Evolutionary conservation across 345 rosid genomes (phyloP), one percentile per base, ranked within the genome.

Genomic region (Corchorus olitorius): DNA sequence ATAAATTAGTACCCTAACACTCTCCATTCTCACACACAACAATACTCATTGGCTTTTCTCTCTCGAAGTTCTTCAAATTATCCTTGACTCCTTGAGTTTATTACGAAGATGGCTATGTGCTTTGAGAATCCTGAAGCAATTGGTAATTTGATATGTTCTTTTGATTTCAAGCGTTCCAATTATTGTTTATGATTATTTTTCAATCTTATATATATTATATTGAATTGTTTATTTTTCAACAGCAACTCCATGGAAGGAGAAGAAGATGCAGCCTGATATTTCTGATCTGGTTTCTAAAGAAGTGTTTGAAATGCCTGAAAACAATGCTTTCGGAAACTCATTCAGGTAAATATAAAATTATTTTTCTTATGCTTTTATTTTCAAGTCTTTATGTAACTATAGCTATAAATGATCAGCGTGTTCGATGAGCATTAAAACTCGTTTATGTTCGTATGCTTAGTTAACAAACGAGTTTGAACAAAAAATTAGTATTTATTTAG

Each of bases 301-400:
- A 74, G 82, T 64, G 54, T 83, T 85, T 6, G 77, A 75, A 48
- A 76, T 79, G 69, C 88, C 83, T 49, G 78, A 81, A 60, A 85
- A 65, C 70, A 81, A 85, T 59, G 82, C 82, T 55, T 62, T 81
- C 17, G 88, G 88, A 48, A 81, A 83, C 63, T 62, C 82, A 54
- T 85, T 83, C 48, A 83, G 86, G 88, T 85, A 74, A 60, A 27
- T 27, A 27, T 27, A 27, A 27, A 27, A 27, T 27, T 27, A 27
- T 27, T 27, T 27, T 27, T 27, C 27, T 27, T 27, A 27, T 27
- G 27, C 27, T 27, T 27, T 27, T 27, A 27, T 27, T 27, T 20
- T 33, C 9, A 19, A 6, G 33, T 27, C 27, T 35, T 70, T 14
- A 12, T 17, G 34, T 6, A 13, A 27, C 27, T n/a, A 33, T 35